Conservation (phyloP, 2,329 filamentous ascomycete genomes). For the Davidsoniella eucalypti region DNA sequence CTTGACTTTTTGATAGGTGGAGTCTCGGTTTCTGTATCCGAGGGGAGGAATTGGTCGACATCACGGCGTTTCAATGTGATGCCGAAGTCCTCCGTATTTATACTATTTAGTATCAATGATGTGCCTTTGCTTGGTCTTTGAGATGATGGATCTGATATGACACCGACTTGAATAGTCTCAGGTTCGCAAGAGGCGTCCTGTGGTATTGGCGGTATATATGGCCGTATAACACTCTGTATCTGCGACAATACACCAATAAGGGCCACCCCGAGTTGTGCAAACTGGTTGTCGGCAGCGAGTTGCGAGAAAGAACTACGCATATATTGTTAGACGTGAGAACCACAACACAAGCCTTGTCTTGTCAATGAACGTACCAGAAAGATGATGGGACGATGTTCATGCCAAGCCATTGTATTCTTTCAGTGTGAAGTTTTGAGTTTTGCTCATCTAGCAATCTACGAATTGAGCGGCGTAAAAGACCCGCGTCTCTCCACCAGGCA, state of each 20-base stretch:
- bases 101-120: no score
- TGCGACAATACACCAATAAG: slow-evolving; percentile 49
- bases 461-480: slow-evolving; percentile 51
- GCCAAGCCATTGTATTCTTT: slow-evolving; percentile 18
- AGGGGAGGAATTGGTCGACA: no score
- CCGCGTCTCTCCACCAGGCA: slow-evolving; percentile 66
- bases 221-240: slow-evolving; percentile 18
- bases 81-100: no score
- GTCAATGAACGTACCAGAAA: slow-evolving; percentile 20
- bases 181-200: background rate
- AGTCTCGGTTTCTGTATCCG: no score
- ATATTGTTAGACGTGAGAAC: slow-evolving; percentile 1
- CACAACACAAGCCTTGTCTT: background rate
- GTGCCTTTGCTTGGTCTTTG: background rate
- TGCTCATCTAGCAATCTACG: slow-evolving; percentile 30
- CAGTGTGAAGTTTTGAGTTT: slow-evolving; percentile 10
- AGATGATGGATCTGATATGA: no score
- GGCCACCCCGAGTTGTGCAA: slow-evolving; percentile 53
- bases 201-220: background rate
- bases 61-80: no score
- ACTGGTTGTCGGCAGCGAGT: slow-evolving; percentile 54
- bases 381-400: slow-evolving; percentile 20
- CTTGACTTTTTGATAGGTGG: no score
- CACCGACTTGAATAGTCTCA: no score
- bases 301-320: slow-evolving; percentile 46